Evolutionary conservation across 139 green algal genomes (phyloP).

Genomic region (Coelastrella sp.): DNA sequence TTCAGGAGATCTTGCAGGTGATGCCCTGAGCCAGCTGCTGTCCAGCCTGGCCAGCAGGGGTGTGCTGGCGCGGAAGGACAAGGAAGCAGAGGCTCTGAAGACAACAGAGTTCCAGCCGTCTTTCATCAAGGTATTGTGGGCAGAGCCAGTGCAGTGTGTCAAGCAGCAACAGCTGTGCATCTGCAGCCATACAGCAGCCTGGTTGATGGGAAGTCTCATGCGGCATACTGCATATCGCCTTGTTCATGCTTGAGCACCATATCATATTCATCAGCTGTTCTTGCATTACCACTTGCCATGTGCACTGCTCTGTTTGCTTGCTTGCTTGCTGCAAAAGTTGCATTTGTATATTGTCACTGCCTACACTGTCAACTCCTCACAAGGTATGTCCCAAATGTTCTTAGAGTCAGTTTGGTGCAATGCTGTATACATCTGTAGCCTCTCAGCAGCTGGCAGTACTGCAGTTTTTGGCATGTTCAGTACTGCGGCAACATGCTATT

Average conservation of each 20-base stretch:
- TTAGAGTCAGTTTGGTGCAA: too few relatives aligned
- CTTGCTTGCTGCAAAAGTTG: too few relatives aligned
- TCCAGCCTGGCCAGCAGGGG: conserved; percentile 15
- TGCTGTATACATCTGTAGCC: too few relatives aligned
- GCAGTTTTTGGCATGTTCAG: too few relatives aligned
- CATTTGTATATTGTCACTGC: too few relatives aligned
- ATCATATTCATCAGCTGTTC: not conserved
- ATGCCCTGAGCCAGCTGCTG: conserved; percentile 26
- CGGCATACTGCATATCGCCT: not conserved
- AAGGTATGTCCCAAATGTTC: too few relatives aligned
- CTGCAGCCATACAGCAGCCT: not conserved
- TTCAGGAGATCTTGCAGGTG: not conserved
- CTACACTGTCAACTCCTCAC: too few relatives aligned
- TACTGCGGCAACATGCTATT: too few relatives aligned
- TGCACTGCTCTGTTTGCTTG: too few relatives aligned
- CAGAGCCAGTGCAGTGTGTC: not conserved
- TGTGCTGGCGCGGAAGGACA: conserved; percentile 13
- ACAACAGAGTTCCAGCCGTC: conserved; percentile 18
- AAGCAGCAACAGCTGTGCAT: not conserved
- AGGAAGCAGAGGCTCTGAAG: not conserved
- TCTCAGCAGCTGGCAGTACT: too few relatives aligned
- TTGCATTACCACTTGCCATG: too few relatives aligned
- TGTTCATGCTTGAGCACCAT: not conserved
- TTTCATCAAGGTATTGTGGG: conserved; percentile 48
- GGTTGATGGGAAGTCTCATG: not conserved